Conservation (phyloP, 257 asterid species). For the Rauvolfia tetraphylla region DNA sequence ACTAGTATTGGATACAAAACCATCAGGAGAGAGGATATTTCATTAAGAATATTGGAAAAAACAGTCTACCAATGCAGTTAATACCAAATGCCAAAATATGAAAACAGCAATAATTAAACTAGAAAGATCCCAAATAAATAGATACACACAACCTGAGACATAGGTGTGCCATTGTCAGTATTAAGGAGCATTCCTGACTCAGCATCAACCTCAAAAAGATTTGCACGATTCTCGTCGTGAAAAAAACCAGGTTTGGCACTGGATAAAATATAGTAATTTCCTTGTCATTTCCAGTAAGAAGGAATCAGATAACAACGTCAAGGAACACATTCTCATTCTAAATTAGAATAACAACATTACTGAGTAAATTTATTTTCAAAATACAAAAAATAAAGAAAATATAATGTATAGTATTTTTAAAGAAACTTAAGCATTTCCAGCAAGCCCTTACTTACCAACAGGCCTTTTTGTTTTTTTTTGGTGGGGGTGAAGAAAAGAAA, state of each 20-base stretch:
- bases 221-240: constrained; percentile 86
- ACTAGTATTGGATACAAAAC: neutral
- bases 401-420: neutral
- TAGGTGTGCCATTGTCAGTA: constrained; percentile 96
- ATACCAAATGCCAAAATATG: neutral
- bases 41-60: neutral
- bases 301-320: neutral
- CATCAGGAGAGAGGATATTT: neutral
- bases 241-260: constrained; percentile 97
- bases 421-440: neutral
- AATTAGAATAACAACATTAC: neutral
- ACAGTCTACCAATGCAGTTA: neutral
- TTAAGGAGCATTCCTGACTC: constrained; percentile 87
- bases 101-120: neutral
- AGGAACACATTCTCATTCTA: neutral
- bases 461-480: no score
- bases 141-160: constrained; percentile 71
- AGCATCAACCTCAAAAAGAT: constrained; percentile 82
- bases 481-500: neutral
- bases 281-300: neutral
- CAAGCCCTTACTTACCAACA: no score
- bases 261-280: constrained; percentile 14
- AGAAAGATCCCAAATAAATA: neutral
- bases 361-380: neutral
- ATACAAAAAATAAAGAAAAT: neutral